Conservation (phyloP, 2,329 filamentous ascomycete genomes). For the Lasiodiplodia sp. region DNA sequence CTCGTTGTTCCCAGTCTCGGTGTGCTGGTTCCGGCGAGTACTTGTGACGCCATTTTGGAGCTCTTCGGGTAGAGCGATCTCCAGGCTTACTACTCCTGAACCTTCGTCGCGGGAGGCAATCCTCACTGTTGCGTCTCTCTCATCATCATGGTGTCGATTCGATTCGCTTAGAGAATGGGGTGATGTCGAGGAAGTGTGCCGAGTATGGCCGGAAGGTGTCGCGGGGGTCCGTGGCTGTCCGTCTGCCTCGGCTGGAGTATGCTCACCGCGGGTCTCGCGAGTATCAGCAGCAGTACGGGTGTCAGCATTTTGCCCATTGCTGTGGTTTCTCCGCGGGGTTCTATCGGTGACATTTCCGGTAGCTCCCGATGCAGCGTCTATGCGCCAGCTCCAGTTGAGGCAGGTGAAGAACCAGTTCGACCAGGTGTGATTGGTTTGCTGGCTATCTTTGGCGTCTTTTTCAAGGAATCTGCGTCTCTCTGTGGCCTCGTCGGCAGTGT, state of each 20-base stretch:
- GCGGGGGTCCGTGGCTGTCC: constrained; percentile 29
- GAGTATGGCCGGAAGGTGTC: constrained; percentile 17
- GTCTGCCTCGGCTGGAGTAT: constrained; percentile 24
- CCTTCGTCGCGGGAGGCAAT: constrained; percentile 42
- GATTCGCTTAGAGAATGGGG: constrained; percentile 39
- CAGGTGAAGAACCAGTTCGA: constrained; percentile 38
- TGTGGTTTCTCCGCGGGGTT: constrained; percentile 3
- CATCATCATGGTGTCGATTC: constrained; percentile 38
- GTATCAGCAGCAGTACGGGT: neutral
- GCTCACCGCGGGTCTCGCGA: constrained; percentile 11
- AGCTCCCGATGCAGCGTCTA: neutral
- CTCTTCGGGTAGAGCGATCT: constrained; percentile 46
- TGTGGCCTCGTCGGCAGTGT: constrained; percentile 40
- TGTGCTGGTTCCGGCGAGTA: constrained; percentile 24
- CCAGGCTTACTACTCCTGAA: constrained; percentile 47
- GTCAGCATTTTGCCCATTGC: neutral
- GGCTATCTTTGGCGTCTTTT: constrained; percentile 30
- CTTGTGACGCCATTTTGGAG: constrained; percentile 38
- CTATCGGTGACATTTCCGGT: neutral
- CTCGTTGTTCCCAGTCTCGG: constrained; percentile 20
- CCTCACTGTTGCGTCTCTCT: constrained; percentile 46
- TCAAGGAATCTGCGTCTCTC: constrained; percentile 39
- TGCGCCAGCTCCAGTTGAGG: constrained; percentile 39
- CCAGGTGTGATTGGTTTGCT: constrained; percentile 35
- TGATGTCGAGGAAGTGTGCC: constrained; percentile 6